A percentile compares a stretch with the other conserved stretches of the same genome.
Conservation (phyloP, 305 asterid genomes). For the Fraxinus angustifolia region DNA sequence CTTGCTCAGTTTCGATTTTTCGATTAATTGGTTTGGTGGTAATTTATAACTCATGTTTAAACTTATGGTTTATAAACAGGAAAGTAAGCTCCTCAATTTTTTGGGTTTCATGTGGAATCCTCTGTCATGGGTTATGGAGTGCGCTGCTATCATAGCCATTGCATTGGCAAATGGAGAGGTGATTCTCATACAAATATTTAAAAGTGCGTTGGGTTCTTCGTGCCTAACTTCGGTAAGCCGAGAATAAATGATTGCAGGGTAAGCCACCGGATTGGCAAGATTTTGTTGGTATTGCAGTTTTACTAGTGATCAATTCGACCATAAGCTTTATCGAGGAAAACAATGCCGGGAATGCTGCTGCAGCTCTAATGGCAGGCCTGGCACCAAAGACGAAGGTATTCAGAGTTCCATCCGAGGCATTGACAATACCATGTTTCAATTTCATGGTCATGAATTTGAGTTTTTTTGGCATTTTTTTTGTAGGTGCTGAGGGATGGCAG, state of each 20-base stretch:
- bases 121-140: slow-evolving; percentile 74
- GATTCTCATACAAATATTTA: not conserved
- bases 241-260: slow-evolving; percentile 18
- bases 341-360: slow-evolving; percentile 44
- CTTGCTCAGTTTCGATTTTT: not conserved
- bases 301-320: slow-evolving; percentile 39
- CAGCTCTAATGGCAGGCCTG: slow-evolving; percentile 41
- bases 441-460: not conserved
- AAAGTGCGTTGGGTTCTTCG: not conserved
- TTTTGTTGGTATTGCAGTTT: slow-evolving; percentile 31
- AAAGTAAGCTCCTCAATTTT: slow-evolving; percentile 55
- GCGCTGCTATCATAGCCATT: slow-evolving; percentile 67
- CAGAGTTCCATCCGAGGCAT: not conserved
- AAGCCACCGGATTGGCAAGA: slow-evolving; percentile 19
- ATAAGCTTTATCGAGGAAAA: slow-evolving; percentile 43
- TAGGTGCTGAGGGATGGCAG: slow-evolving; percentile 42
- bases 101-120: slow-evolving; percentile 83
- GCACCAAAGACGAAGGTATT: slow-evolving; percentile 44
- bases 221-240: not conserved
- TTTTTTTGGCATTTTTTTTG: not conserved
- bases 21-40: not conserved
- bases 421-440: not conserved
- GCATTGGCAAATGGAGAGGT: slow-evolving; percentile 46
- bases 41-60: not conserved
- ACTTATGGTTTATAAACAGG: slow-evolving; percentile 22